These are phyloP conservation scores for Pyrus hybrid DNA, from an alignment of 331 rosid species.

Conservation along the genomic window DNA sequence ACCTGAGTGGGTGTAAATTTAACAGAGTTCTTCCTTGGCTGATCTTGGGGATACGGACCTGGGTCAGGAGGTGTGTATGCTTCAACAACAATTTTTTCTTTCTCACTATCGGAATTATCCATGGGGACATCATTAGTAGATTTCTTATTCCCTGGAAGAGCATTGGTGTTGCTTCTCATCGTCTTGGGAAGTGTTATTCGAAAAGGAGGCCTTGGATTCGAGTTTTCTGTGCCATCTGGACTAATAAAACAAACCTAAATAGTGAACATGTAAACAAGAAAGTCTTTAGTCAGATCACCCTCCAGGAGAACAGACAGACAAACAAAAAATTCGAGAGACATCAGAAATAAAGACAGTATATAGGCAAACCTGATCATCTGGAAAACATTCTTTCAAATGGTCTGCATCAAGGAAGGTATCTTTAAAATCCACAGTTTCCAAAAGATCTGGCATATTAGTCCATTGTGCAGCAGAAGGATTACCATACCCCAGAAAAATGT, in stretches of 20 bases:
- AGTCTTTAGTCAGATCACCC: not conserved
- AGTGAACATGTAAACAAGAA: slow-evolving; percentile 12
- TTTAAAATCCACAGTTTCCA: slow-evolving; percentile 85
- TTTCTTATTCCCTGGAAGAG: slow-evolving; percentile 44
- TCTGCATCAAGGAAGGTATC: slow-evolving; percentile 83
- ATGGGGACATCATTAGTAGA: slow-evolving; percentile 25
- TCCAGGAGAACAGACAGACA: not conserved
- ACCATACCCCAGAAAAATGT: slow-evolving; percentile 85
- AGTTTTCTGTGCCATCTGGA: slow-evolving; percentile 52
- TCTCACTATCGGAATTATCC: slow-evolving; percentile 40
- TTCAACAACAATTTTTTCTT: slow-evolving; percentile 63
- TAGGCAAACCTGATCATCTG: slow-evolving; percentile 59
- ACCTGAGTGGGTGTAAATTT: slow-evolving; percentile 97
- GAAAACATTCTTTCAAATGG: slow-evolving; percentile 71
- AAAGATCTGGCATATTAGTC: slow-evolving; percentile 93
- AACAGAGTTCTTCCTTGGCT: slow-evolving; percentile 88
- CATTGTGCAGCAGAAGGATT: slow-evolving; percentile 97
- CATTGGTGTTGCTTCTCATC: slow-evolving; percentile 40
- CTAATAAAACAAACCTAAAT: slow-evolving; percentile 59
- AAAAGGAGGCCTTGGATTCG: slow-evolving; percentile 81
- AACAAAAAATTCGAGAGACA: not conserved
- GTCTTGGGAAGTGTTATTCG: slow-evolving; percentile 68
- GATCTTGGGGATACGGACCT: slow-evolving; percentile 99
- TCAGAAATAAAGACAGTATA: slow-evolving; percentile 3
- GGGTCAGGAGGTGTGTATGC: slow-evolving; percentile 91